Evolutionary conservation across 2,329 filamentous ascomycete genomes (phyloP).

Genomic region (Diaporthe nobilis): DNA sequence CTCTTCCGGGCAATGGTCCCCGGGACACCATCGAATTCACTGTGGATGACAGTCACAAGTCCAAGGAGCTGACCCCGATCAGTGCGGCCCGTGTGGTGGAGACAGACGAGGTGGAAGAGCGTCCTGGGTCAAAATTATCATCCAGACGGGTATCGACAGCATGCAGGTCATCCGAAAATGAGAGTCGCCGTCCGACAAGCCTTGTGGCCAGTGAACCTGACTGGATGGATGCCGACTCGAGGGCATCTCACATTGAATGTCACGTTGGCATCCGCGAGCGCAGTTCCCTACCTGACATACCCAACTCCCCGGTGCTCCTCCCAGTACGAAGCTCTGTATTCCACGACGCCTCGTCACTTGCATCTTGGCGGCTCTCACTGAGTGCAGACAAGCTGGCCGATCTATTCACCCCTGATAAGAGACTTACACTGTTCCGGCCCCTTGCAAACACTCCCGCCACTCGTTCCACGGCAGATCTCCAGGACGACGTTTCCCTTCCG

Average conservation of each 20-base stretch:
- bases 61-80: not conserved
- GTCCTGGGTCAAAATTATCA: not conserved
- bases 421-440: not conserved
- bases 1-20: slow-evolving; percentile 57
- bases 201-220: slow-evolving; percentile 18
- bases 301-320: slow-evolving; percentile 38
- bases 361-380: slow-evolving; percentile 44
- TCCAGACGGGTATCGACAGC: slow-evolving; percentile 10
- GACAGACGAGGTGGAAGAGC: slow-evolving; percentile 35
- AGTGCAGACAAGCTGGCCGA: slow-evolving; percentile 34
- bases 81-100: not conserved
- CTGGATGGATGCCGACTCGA: slow-evolving; percentile 19
- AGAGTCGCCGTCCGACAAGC: slow-evolving; percentile 1
- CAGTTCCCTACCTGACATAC: slow-evolving; percentile 40
- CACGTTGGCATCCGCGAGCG: slow-evolving; percentile 40
- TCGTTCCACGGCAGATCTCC: not conserved
- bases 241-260: slow-evolving; percentile 4
- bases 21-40: slow-evolving; percentile 65
- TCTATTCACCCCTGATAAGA: slow-evolving; percentile 13
- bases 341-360: slow-evolving; percentile 43
- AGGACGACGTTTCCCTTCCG: not conserved
- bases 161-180: slow-evolving; percentile 3
- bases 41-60: slow-evolving; percentile 45
- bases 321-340: slow-evolving; percentile 19
- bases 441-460: slow-evolving; percentile 28